These are phyloP conservation scores for Pythium brachiatum DNA, from an alignment of 352 stramenopile genomes.

Conservation along the genomic window DNA sequence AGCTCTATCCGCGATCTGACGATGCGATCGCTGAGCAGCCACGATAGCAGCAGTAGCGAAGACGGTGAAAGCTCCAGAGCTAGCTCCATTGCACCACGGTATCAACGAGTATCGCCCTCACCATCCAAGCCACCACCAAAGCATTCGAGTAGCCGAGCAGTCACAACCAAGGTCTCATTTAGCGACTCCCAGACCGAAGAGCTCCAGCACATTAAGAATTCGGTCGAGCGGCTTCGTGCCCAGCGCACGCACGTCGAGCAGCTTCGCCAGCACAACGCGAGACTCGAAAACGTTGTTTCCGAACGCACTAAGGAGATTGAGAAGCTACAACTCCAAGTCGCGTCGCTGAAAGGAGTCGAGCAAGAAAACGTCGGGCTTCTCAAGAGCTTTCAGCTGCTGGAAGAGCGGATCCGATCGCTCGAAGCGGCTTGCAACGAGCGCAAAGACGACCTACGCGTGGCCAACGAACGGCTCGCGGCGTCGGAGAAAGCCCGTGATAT, in stretches of 20 bases:
- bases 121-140: background rate
- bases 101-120: background rate
- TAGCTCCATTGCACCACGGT: background rate
- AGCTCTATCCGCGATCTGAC: slow-evolving; percentile 23
- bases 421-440: slow-evolving; percentile 33
- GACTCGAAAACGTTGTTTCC: slow-evolving; percentile 33
- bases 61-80: background rate
- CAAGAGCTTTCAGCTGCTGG: slow-evolving; percentile 52
- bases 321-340: slow-evolving; percentile 37
- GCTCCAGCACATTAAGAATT: slow-evolving; percentile 50
- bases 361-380: slow-evolving; percentile 55
- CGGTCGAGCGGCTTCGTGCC: slow-evolving; percentile 42
- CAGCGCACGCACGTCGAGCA: slow-evolving; percentile 59
- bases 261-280: slow-evolving; percentile 39
- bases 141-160: background rate
- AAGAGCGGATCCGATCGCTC: slow-evolving; percentile 43
- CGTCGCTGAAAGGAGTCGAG: slow-evolving; percentile 37
- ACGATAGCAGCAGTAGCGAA: slow-evolving; percentile 11
- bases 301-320: slow-evolving; percentile 44
- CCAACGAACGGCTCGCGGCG: slow-evolving; percentile 8
- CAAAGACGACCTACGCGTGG: slow-evolving; percentile 10
- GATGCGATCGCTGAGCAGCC: slow-evolving; percentile 19
- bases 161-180: slow-evolving; percentile 16
- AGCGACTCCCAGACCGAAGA: slow-evolving; percentile 17
- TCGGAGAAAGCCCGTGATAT: slow-evolving; percentile 39